phyloP scores from a whole-genome alignment of 2,329 filamentous ascomycete genomes.

The Fusarium anthophilum region DNA sequence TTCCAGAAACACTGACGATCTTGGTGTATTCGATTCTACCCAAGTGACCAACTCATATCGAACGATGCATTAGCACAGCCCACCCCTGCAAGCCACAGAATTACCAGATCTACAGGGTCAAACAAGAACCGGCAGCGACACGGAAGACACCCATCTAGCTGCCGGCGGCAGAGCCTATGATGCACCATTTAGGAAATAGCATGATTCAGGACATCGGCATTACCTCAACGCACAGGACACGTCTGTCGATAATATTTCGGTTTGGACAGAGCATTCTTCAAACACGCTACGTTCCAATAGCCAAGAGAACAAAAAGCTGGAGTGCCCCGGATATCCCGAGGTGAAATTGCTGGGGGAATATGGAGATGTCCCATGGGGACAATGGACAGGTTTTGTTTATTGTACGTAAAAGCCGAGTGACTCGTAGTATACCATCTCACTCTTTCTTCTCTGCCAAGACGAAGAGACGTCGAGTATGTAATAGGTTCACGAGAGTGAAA shows the following conservation, averaged over 20 bases:
- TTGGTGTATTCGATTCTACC: neutral
- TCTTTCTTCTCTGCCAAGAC: neutral
- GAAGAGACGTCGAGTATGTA: neutral
- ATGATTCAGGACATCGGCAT: constrained; percentile 16
- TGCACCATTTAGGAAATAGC: neutral
- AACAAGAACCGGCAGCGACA: neutral
- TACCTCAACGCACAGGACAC: constrained; percentile 22
- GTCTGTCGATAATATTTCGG: constrained; percentile 11
- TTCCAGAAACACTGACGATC: constrained; percentile 6
- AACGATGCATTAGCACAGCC: constrained; percentile 1
- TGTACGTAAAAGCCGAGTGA: constrained; percentile 38
- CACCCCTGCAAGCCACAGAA: neutral
- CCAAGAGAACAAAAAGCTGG: constrained; percentile 30
- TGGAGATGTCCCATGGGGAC: constrained; percentile 38
- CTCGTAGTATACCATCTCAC: constrained; percentile 6
- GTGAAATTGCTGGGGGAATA: constrained; percentile 21
- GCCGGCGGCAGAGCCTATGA: neutral
- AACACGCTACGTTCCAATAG: constrained; percentile 1
- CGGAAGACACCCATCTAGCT: constrained; percentile 15
- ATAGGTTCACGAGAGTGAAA: neutral
- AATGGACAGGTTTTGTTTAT: constrained; percentile 15
- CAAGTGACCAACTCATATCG: neutral
- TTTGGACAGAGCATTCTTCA: neutral
- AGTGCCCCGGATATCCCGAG: constrained; percentile 27
- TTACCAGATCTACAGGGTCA: constrained; percentile 17